Percentiles rank a stretch among this genome's conserved stretches.
Evolutionary conservation across 495 filamentous ascomycete genomes (phyloP).

Genomic region (Penicillium herquei): DNA sequence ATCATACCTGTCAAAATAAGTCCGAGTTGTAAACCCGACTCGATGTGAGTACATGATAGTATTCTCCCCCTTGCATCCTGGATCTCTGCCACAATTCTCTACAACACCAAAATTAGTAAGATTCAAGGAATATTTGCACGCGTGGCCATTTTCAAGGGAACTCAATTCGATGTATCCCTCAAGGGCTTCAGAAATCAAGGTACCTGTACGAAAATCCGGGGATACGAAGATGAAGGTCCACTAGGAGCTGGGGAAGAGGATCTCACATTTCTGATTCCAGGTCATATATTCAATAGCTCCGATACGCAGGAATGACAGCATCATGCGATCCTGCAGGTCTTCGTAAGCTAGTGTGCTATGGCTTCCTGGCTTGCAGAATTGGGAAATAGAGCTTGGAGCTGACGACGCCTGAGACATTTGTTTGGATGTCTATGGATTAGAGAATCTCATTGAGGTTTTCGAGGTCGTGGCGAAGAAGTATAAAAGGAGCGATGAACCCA

Average conservation of each 20-base stretch:
- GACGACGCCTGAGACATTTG: constrained; percentile 4
- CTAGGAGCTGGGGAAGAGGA: neutral
- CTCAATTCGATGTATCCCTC: no score
- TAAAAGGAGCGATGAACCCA: neutral
- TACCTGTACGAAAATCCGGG: no score
- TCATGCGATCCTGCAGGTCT: neutral
- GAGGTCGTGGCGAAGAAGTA: neutral
- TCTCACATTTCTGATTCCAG: neutral
- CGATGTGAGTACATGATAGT: neutral
- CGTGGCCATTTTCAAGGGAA: neutral
- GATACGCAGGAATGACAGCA: neutral
- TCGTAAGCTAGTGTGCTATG: neutral
- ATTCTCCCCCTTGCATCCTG: neutral
- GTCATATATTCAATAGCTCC: constrained; percentile 1
- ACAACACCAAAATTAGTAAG: neutral
- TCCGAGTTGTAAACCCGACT: neutral
- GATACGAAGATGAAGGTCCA: no score
- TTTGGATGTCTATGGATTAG: neutral
- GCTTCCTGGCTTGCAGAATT: constrained; percentile 1
- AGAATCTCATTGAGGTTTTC: neutral
- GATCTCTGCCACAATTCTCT: neutral
- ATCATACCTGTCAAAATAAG: no score
- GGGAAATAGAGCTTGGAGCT: neutral
- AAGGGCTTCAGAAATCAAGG: no score
- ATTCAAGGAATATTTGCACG: neutral